These are phyloP conservation scores for Eucalyptus paniculata DNA, from an alignment of 345 rosid species.

Conservation along the genomic window DNA sequence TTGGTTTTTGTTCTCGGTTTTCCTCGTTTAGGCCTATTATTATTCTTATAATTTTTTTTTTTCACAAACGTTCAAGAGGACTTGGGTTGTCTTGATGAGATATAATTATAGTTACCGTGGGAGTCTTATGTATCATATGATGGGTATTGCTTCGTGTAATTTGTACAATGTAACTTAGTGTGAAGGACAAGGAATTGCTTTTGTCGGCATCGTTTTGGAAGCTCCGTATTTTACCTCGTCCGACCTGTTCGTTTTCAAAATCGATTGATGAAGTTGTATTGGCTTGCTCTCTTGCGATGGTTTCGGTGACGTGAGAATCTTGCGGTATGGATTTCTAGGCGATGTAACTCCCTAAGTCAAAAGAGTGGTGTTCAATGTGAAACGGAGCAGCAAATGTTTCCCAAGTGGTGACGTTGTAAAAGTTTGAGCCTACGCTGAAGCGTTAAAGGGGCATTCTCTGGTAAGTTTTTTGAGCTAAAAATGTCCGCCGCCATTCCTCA, in stretches of 20 bases:
- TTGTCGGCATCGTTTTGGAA: background rate
- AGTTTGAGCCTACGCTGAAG: background rate
- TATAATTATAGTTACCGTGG: constrained; percentile 7
- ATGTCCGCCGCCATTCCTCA: background rate
- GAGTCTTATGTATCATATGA: constrained; percentile 39
- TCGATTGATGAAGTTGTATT: background rate
- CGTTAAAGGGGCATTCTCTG: background rate
- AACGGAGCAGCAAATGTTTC: background rate
- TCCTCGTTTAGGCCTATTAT: constrained; percentile 7
- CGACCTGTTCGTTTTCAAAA: background rate
- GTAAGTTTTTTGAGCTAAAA: background rate
- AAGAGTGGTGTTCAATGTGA: background rate
- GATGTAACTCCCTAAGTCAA: background rate
- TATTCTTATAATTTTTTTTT: background rate
- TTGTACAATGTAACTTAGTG: constrained; percentile 33
- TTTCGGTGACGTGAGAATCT: background rate
- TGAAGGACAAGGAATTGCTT: constrained; percentile 4
- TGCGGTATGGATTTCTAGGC: background rate
- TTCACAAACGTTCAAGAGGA: background rate
- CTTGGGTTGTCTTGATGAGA: constrained; percentile 16
- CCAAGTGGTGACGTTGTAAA: background rate
- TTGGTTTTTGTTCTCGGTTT: background rate
- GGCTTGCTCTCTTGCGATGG: background rate
- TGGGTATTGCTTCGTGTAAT: constrained; percentile 9
- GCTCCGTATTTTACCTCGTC: background rate